These are phyloP conservation scores for Emydomyces testavorans DNA, from an alignment of 2,329 filamentous ascomycete genomes.

Conservation along the genomic window DNA sequence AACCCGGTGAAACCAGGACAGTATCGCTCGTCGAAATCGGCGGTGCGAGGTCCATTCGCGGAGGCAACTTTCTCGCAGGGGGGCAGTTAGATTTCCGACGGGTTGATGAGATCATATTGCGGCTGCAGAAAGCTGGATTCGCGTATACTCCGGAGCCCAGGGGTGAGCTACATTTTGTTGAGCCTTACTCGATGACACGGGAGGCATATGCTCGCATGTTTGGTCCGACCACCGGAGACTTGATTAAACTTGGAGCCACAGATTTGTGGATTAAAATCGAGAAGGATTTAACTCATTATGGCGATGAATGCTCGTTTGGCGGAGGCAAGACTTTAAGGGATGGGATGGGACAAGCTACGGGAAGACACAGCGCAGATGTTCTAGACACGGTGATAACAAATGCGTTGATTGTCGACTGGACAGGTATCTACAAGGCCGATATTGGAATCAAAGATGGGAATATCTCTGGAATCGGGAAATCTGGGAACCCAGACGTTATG, in stretches of 20 bases:
- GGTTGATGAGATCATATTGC: slow-evolving; percentile 53
- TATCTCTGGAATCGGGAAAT: slow-evolving; percentile 84
- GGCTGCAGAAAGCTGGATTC: slow-evolving; percentile 62
- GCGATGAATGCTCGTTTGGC: slow-evolving; percentile 91
- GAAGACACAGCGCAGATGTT: slow-evolving; percentile 57
- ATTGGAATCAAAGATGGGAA: slow-evolving; percentile 82
- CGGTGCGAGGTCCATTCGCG: slow-evolving; percentile 65
- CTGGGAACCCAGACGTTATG: slow-evolving; percentile 96
- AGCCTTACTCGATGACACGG: slow-evolving; percentile 60
- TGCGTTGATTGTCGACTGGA: slow-evolving; percentile 80
- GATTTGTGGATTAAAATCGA: slow-evolving; percentile 87
- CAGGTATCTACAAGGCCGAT: slow-evolving; percentile 90
- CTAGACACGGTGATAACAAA: slow-evolving; percentile 83
- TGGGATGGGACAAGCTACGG: slow-evolving; percentile 88
- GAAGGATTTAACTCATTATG: slow-evolving; percentile 70
- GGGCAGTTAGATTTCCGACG: slow-evolving; percentile 57
- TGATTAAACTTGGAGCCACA: slow-evolving; percentile 69
- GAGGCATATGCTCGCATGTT: slow-evolving; percentile 79
- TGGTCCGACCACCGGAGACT: slow-evolving; percentile 78
- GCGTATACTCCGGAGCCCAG: slow-evolving; percentile 60
- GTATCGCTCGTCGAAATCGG: slow-evolving; percentile 82
- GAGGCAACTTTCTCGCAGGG: slow-evolving; percentile 68
- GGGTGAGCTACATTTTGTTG: slow-evolving; percentile 45
- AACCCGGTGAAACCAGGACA: slow-evolving; percentile 84
- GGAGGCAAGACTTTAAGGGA: slow-evolving; percentile 89